A percentile compares a stretch with the other conserved stretches of the same genome.
Evolutionary conservation across 2,329 filamentous ascomycete species (phyloP).

Genomic region (Xylariaceae sp.): DNA sequence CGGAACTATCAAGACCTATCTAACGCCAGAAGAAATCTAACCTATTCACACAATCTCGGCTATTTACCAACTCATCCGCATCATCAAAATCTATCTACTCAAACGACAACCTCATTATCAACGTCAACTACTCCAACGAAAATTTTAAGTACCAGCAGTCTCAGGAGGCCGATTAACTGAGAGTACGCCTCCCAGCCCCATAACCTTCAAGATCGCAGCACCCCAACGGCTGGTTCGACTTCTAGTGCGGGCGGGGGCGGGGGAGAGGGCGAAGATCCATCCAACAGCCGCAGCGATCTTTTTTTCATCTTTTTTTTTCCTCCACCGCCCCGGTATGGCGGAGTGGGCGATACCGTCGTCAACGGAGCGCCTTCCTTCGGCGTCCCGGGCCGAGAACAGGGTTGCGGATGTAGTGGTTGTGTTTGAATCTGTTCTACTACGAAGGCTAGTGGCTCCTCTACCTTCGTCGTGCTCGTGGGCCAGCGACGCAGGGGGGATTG

Average conservation of each 20-base stretch:
- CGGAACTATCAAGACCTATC: too few species aligned
- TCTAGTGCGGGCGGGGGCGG: background rate
- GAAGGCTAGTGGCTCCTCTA: background rate
- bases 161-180: background rate
- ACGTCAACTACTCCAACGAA: background rate
- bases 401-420: background rate
- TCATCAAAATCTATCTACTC: background rate
- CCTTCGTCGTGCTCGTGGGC: background rate
- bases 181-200: background rate
- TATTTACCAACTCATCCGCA: background rate
- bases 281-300: background rate
- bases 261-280: background rate
- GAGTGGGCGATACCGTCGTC: background rate
- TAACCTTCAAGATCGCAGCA: background rate
- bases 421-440: background rate
- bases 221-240: background rate
- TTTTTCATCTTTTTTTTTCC: background rate
- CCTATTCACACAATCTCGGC: too few species aligned
- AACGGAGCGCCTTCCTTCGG: background rate
- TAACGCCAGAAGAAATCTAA: too few species aligned
- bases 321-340: background rate
- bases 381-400: background rate
- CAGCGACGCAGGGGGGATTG: background rate
- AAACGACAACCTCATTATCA: background rate
- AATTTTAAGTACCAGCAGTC: background rate